Evolutionary conservation across 805 yeast species (phyloP).

Genomic region (Kodamaea kakaduensis): DNA sequence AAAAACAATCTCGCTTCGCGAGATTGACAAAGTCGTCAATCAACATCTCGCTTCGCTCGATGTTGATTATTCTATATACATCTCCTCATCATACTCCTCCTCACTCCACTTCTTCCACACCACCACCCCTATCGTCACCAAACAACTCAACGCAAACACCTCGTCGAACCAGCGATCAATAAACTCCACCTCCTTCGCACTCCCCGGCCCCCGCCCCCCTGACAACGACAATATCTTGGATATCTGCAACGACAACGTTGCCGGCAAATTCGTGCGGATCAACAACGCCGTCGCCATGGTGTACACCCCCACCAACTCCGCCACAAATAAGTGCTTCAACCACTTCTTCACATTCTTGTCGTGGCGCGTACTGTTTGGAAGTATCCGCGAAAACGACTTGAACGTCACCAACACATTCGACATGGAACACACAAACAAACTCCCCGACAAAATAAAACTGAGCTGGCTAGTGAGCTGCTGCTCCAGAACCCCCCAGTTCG

Average conservation of each 20-base stretch:
- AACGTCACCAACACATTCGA: conserved; percentile 62
- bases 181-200: conserved; percentile 39
- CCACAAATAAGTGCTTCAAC: conserved; percentile 36
- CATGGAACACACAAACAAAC: conserved; percentile 58
- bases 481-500: conserved; percentile 28
- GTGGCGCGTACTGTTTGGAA: conserved; percentile 11
- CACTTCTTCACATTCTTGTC: conserved; percentile 21
- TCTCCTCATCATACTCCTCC: conserved; percentile 15
- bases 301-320: conserved; percentile 49
- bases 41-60: no score
- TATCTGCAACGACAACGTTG: conserved; percentile 39
- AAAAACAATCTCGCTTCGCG: no score
- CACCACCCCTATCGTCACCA: conserved; percentile 28
- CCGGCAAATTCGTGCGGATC: conserved; percentile 46
- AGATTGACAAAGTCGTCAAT: no score
- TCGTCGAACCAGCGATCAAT: conserved; percentile 52
- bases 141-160: conserved; percentile 44
- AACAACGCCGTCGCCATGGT: conserved; percentile 49
- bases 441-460: conserved; percentile 52
- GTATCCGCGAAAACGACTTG: conserved; percentile 41
- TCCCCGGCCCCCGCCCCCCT: conserved; percentile 22
- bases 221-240: conserved; percentile 36
- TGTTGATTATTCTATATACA: no score
- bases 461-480: conserved; percentile 42
- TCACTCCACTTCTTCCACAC: conserved; percentile 17